Conservation (phyloP, 1,284 basidiomycete genomes). For the Ceratobasidium sp. region DNA sequence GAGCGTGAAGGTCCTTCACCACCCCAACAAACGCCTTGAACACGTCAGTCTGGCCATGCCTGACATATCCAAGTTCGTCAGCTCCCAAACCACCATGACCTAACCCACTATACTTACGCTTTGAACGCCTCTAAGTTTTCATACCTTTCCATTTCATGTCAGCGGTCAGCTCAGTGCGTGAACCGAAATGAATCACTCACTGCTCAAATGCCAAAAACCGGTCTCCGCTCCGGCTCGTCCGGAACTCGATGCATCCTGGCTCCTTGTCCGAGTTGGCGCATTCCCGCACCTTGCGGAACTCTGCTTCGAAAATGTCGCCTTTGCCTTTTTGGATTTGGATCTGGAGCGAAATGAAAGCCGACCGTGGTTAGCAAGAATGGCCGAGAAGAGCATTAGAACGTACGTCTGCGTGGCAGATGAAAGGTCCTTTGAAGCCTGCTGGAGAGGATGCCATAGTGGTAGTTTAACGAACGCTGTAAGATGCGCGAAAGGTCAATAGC, state of each 20-base stretch:
- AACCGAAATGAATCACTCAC: constrained; percentile 19
- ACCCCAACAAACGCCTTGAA: constrained; percentile 43
- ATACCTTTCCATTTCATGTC: constrained; percentile 16
- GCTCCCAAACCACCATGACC: background rate
- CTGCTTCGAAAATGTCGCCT: constrained; percentile 33
- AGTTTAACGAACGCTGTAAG: background rate
- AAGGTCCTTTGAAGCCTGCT: constrained; percentile 33
- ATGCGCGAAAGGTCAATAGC: no score
- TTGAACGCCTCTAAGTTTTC: constrained; percentile 32
- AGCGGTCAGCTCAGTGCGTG: background rate
- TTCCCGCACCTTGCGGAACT: constrained; percentile 42
- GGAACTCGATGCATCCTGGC: constrained; percentile 44
- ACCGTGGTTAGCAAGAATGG: background rate
- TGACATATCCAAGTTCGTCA: background rate
- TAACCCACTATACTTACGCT: constrained; percentile 6
- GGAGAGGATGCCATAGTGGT: constrained; percentile 36
- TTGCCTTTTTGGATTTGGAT: constrained; percentile 42
- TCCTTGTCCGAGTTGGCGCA: constrained; percentile 44
- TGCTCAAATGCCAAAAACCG: constrained; percentile 42
- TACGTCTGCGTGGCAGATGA: constrained; percentile 40
- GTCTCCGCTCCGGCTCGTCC: constrained; percentile 38
- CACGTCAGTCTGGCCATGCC: constrained; percentile 32
- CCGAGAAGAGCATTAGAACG: background rate
- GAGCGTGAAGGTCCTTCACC: constrained; percentile 34
- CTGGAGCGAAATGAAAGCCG: constrained; percentile 1